Evolutionary conservation across 1,139 yeast genomes (phyloP).

Genomic region (Petasospora fabianii): DNA sequence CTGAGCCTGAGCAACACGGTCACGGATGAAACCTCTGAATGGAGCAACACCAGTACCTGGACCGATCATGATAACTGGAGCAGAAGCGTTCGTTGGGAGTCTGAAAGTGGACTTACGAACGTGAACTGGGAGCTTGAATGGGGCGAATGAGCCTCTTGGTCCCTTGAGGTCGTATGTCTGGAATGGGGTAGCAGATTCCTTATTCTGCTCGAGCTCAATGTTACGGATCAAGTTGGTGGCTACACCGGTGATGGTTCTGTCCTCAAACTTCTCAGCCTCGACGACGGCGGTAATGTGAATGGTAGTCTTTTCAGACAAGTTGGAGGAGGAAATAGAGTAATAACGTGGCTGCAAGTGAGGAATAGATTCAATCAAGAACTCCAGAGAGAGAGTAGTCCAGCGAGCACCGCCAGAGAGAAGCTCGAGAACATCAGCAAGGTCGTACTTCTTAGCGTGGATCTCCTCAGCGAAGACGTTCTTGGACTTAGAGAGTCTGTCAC

Average conservation of each 20-base stretch:
- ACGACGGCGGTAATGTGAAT: slow-evolving; percentile 91
- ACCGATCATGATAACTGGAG: slow-evolving; percentile 89
- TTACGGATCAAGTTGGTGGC: slow-evolving; percentile 84
- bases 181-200: slow-evolving; percentile 39
- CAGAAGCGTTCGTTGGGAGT: slow-evolving; percentile 80
- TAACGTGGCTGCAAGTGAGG: slow-evolving; percentile 90
- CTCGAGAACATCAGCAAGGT: slow-evolving; percentile 74
- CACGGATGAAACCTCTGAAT: slow-evolving; percentile 88
- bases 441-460: slow-evolving; percentile 58
- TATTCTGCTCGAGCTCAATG: slow-evolving; percentile 62
- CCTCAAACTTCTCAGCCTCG: slow-evolving; percentile 40
- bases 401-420: slow-evolving; percentile 55
- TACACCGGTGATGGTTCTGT: slow-evolving; percentile 54
- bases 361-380: slow-evolving; percentile 75
- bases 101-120: slow-evolving; percentile 94
- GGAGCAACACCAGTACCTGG: slow-evolving; percentile 99
- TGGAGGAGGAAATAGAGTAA: slow-evolving; percentile 93
- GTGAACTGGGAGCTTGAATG: slow-evolving; percentile 76
- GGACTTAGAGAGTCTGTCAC: slow-evolving; percentile 58
- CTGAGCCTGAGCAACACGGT: slow-evolving; percentile 57
- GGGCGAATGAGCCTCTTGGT: slow-evolving; percentile 63
- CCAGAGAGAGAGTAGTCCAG: slow-evolving; percentile 83
- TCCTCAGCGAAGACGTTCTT: slow-evolving; percentile 64
- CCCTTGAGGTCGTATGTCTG: slow-evolving; percentile 73
- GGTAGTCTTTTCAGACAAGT: slow-evolving; percentile 67